A percentile compares a stretch with the other conserved stretches of the same genome.
Evolutionary conservation across 805 yeast genomes (phyloP).

Genomic region (Monosporozyma unispora): DNA sequence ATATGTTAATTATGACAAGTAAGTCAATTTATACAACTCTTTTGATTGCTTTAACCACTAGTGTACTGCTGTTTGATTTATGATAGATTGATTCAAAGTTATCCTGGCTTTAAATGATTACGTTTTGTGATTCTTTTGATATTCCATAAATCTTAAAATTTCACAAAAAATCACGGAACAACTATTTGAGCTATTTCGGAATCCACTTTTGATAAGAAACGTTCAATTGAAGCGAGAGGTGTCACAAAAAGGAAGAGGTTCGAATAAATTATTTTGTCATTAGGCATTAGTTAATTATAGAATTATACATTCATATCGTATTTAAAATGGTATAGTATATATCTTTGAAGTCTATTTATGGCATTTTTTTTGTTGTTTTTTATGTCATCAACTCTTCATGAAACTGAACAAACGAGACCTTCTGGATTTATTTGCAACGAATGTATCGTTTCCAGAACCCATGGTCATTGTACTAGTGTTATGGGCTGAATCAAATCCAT

Average conservation of each 20-base stretch:
- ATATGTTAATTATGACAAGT: neutral
- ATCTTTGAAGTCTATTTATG: neutral
- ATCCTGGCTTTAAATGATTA: neutral
- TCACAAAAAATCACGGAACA: neutral
- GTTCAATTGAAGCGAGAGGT: neutral
- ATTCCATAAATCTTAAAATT: neutral
- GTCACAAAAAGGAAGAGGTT: neutral
- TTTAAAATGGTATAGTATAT: neutral
- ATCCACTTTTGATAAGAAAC: neutral
- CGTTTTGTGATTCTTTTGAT: neutral
- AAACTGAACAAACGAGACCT: slow-evolving; percentile 7
- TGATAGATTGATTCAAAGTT: neutral
- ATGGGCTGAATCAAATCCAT: neutral
- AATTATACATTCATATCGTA: too few species aligned
- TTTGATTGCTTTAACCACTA: neutral
- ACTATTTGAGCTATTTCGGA: neutral
- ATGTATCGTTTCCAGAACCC: neutral
- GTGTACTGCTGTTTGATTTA: too few species aligned
- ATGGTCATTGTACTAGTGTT: slow-evolving; percentile 1
- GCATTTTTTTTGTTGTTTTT: neutral
- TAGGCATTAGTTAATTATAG: neutral
- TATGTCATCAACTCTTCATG: slow-evolving; percentile 1
- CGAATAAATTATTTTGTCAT: neutral
- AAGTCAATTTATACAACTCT: neutral
- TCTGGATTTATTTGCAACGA: slow-evolving; percentile 1